Evolutionary conservation across 306 rosid species (phyloP).

Genomic region (Senna tora): DNA sequence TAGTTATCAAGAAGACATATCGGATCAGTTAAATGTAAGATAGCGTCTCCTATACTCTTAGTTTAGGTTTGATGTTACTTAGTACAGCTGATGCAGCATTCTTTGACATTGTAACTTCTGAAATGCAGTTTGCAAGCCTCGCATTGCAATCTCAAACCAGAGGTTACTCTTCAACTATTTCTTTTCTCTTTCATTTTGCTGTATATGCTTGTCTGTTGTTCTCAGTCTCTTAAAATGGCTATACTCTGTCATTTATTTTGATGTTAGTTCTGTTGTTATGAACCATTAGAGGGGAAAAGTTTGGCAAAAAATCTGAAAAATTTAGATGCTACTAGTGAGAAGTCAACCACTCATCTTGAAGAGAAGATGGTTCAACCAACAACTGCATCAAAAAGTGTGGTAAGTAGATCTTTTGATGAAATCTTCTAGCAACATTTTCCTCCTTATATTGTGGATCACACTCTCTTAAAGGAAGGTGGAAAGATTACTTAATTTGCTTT

Average conservation of each 20-base stretch:
- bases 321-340: constrained; percentile 34
- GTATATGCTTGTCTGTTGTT: constrained; percentile 27
- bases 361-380: constrained; percentile 54
- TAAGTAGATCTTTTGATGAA: constrained; percentile 37
- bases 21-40: constrained; percentile 63
- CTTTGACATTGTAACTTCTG: constrained; percentile 35
- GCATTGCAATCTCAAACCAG: constrained; percentile 49
- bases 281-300: constrained; percentile 35
- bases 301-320: constrained; percentile 26
- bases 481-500: constrained; percentile 6
- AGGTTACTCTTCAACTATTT: constrained; percentile 55
- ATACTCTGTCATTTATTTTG: neutral
- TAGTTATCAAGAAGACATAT: constrained; percentile 41
- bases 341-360: constrained; percentile 42
- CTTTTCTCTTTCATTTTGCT: constrained; percentile 24
- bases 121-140: constrained; percentile 64
- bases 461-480: constrained; percentile 1
- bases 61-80: constrained; percentile 37
- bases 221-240: neutral
- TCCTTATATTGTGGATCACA: neutral
- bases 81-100: constrained; percentile 31
- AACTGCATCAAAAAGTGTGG: constrained; percentile 55
- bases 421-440: constrained; percentile 1
- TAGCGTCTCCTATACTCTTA: constrained; percentile 24
- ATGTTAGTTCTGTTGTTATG: constrained; percentile 36